A percentile compares a stretch with the other conserved stretches of the same genome.
Evolutionary conservation across 1,284 basidiomycete species (phyloP).

Genomic region (Microbotryomycetes sp.): DNA sequence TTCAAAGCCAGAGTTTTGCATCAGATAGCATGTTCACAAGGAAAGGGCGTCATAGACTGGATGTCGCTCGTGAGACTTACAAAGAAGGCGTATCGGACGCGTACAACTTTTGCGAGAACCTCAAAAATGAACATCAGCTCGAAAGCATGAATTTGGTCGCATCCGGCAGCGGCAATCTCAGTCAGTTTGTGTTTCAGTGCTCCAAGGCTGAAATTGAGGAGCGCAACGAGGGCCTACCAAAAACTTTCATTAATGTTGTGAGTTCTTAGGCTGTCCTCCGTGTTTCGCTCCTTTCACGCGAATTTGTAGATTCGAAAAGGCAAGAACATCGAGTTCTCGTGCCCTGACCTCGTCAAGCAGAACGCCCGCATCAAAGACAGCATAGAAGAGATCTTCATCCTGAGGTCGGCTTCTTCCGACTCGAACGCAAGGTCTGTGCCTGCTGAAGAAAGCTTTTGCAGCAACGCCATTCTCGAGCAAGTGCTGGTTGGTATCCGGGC

Average conservation of each 20-base stretch:
- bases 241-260: conserved; percentile 32
- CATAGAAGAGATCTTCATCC: conserved; percentile 35
- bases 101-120: conserved; percentile 48
- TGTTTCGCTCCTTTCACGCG: too few species aligned
- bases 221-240: conserved; percentile 7
- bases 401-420: conserved; percentile 6
- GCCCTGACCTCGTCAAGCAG: conserved; percentile 35
- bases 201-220: conserved; percentile 21
- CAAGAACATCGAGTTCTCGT: conserved; percentile 35
- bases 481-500: conserved; percentile 31
- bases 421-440: too few species aligned
- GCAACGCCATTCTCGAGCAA: conserved; percentile 32
- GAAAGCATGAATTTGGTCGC: conserved; percentile 14
- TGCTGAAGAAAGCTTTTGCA: conserved; percentile 11
- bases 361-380: conserved; percentile 34
- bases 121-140: conserved; percentile 10
- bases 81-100: conserved; percentile 85
- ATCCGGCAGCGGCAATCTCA: neutral
- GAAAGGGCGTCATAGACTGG: conserved; percentile 63
- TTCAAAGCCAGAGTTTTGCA: neutral
- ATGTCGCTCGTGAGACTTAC: conserved; percentile 82
- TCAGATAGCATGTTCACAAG: conserved; percentile 40
- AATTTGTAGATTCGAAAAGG: conserved; percentile 8
- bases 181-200: conserved; percentile 25
- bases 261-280: too few species aligned